Base-by-base conservation (phyloP, 176 grass and related monocot genomes). In the Eremochloa ophiuroides region DNA sequence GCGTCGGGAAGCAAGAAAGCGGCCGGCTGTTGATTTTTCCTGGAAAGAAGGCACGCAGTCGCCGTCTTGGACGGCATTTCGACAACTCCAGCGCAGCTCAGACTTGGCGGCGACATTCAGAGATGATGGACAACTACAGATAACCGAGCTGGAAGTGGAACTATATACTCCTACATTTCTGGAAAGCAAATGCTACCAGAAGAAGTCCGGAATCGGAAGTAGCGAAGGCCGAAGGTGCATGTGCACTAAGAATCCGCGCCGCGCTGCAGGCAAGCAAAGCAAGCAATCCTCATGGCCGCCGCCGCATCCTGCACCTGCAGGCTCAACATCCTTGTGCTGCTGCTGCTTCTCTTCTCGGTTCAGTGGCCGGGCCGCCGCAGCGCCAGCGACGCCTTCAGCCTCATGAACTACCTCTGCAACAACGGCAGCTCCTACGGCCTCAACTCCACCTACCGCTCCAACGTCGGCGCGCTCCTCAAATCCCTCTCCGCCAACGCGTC, bases 381-480 rank as follows among this genome's bases (percentile, higher is more conserved):
- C 2, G 43, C 20, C 41, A 13, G 17, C 62, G 12, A 37, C 2
- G 43, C 20, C 18, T 79, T 79, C 77, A 38, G 13, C 62, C 0
- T 67, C 20, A 79, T 79, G 77, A 79, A 79, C 43, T 67, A 10
- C 22, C 1, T 6, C 20, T 63, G 83, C 56, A 18, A 15, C 78
- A 77, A 82, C 43, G 58, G 63, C n/a, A 66, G 41, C 3, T 56
- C 27, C 44, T 81, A 85, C 73, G n/a, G 58, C 15, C 3, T 67
- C 53, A 84, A 85, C 71, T 29, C 22, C 64, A 82, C 83, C 11
- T 77, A 82, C 66, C 65, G 71, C 17, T 82, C 78, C 83, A 89
- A 85, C 83, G 40, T 85, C 58, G 44, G n/a, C 4, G 12, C 17
- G 18, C 60, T 89, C 26, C 65, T 85, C 0, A 3, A 16, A 3